Base-by-base conservation (phyloP, 1,284 basidiomycete genomes). In the Irpex lacteus region DNA sequence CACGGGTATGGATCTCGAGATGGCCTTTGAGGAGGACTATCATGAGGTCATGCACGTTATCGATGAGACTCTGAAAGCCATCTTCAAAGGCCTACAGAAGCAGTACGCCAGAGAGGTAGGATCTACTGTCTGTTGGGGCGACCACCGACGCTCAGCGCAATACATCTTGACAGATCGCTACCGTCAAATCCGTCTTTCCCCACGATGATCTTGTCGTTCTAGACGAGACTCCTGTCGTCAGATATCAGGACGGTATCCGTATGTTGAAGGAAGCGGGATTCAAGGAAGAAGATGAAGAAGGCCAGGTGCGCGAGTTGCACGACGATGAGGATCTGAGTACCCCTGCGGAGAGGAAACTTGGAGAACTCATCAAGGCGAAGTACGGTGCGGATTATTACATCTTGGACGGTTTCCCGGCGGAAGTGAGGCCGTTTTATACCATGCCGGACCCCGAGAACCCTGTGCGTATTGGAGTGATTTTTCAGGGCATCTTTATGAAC, bases 331-430 rank as follows among this genome's bases (percentile, higher is more conserved):
- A 77, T 63, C 67, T 76, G 60, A 82, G 77, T 68, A 85, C 85
- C 11, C 77, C 78, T 52, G 79, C 82, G 60, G 88, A 89, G 74
- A 82, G 83, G 71, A 76, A 82, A 19, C 82, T 90, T n/a, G 88
- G 88, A 15, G 77, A 78, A 69, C 74, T 90, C 18, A 82, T 90
- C 67, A 84, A 85, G 76, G 83, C 86, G 68, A 88, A 87, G 77
- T 89, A 85, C 74, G 78, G 82, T 66, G 87, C 87, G 66, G 89
- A 91, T 76, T 89, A 85, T 73, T 89, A 85, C 73, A 88, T 89
- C 70, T 76, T 88, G 60, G 86, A 89, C 79, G 87, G 88, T 73
- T 89, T 89, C 81, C 86, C 86, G 8, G 66, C 81, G 4, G 80
- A 80, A n/a, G 81, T 85, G 55, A 79, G 88, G 67, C 88, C 88